These are phyloP conservation scores for Candida anutae DNA, from an alignment of 1,139 yeast genomes.

Conservation along the genomic window DNA sequence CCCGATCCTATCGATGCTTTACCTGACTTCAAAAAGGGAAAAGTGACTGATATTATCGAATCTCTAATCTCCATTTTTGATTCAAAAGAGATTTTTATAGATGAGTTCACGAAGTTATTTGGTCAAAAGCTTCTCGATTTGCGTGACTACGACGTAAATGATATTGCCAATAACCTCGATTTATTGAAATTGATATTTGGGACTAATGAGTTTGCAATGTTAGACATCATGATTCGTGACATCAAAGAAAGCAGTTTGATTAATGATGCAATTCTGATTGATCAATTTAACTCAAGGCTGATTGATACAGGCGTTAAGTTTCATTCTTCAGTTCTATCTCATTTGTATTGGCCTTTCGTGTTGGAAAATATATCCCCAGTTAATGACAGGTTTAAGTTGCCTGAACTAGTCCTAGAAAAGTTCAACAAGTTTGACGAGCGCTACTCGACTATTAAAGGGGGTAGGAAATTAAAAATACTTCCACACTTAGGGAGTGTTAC, in stretches of 20 bases:
- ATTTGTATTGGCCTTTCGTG: slow-evolving; percentile 47
- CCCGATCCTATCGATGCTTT: slow-evolving; percentile 95
- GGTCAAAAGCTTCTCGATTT: slow-evolving; percentile 51
- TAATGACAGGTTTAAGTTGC: slow-evolving; percentile 36
- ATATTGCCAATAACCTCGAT: slow-evolving; percentile 36
- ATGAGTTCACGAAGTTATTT: slow-evolving; percentile 61
- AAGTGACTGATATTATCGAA: slow-evolving; percentile 60
- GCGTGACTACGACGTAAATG: slow-evolving; percentile 37
- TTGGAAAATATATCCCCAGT: slow-evolving; percentile 21
- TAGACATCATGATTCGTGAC: slow-evolving; percentile 85
- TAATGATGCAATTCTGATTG: slow-evolving; percentile 19
- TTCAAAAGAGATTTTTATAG: slow-evolving; percentile 63
- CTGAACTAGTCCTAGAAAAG: slow-evolving; percentile 26
- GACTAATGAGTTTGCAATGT: slow-evolving; percentile 51
- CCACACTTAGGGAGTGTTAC: slow-evolving; percentile 59
- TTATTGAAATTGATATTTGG: slow-evolving; percentile 63
- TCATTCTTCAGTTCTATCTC: slow-evolving; percentile 30
- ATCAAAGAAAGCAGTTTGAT: slow-evolving; percentile 44
- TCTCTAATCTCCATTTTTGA: slow-evolving; percentile 73
- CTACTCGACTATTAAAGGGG: slow-evolving; percentile 40
- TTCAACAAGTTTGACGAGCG: slow-evolving; percentile 36
- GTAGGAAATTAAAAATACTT: slow-evolving; percentile 52
- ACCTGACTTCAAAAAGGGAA: slow-evolving; percentile 69
- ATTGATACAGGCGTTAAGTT: slow-evolving; percentile 9
- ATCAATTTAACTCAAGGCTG: neutral